Evolutionary conservation across 208 protist genomes (phyloP), one percentile per base, ranked within the genome.

Genomic region (Naegleria gruberi): DNA sequence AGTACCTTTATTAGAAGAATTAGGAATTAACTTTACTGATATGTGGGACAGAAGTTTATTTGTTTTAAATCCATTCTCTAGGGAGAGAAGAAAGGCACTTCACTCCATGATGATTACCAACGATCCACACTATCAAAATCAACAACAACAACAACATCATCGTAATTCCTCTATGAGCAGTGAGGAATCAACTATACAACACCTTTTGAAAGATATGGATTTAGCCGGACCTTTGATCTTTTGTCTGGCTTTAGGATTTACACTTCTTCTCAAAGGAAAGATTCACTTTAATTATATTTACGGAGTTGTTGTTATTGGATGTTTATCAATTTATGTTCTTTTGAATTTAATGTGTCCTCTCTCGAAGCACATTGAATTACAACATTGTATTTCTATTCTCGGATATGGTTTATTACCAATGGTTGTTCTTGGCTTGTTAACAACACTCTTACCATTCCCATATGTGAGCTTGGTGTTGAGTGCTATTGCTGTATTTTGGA

Each of bases 221-320:
- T 12, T 90, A 41, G 57, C 89, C 26, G 89, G 89, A 10, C 89
- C 89, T 34, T 8, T 90, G 8, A 10, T 90, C 2, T 82, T 90
- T 30, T 90, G 89, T 46, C 19, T 87, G 23, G 45, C 55, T 3
- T 42, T 90, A 23, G 89, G 89, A 85, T 90, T 90, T 82, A 51
- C 51, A 26, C 40, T 90, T 1, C 40, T 90, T 10, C 44, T 90
- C 46, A 41, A 51, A 77, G 89, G 89, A 85, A 90, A 90, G 73
- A 42, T 90, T 74, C 89, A 90, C 15, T 90, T 90, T 82, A 51
- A 51, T 82, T 87, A 77, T 43, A 90, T 90, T 87, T 90, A 90
- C 43, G 89, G 89, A 65, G 89, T 90, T 5, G 89, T 47, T 1
- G 17, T 26, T 8, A 46, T 90, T 85, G 89, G 89, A 30, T 90